These are phyloP conservation scores for Linnemannia zychae DNA, from an alignment of 192 early-diverging fungal genomes.

Conservation along the genomic window DNA sequence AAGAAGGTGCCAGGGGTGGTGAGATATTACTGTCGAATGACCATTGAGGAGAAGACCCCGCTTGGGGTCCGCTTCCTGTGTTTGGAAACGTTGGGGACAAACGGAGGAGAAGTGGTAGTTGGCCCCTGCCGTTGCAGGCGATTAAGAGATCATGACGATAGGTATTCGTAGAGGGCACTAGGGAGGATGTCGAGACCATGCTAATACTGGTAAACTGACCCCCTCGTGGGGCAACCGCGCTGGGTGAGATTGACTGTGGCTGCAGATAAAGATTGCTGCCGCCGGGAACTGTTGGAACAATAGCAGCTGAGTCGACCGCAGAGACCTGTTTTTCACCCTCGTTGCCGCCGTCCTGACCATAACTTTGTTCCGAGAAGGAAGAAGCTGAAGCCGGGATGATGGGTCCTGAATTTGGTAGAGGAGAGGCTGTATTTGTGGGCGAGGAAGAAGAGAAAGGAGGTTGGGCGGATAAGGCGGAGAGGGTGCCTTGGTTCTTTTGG, in stretches of 20 bases:
- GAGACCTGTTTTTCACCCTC: background rate
- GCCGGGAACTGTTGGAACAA: background rate
- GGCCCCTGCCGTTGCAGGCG: background rate
- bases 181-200: constrained; percentile 17
- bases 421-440: background rate
- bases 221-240: background rate
- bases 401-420: background rate
- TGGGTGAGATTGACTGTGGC: constrained; percentile 1
- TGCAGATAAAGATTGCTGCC: background rate
- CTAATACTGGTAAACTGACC: background rate
- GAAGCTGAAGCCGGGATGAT: background rate
- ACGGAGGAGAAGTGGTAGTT: background rate
- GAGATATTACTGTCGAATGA: background rate
- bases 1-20: background rate
- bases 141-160: constrained; percentile 28
- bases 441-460: background rate
- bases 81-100: background rate
- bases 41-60: background rate
- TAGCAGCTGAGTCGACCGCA: background rate
- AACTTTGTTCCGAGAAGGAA: background rate
- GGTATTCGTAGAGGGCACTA: background rate
- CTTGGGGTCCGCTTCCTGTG: background rate
- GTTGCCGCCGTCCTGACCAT: background rate
- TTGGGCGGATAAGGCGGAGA: constrained; percentile 16
- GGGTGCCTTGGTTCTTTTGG: background rate